Conservation (phyloP, 805 yeast genomes). For the Saccharomycopsis fibuligera region DNA sequence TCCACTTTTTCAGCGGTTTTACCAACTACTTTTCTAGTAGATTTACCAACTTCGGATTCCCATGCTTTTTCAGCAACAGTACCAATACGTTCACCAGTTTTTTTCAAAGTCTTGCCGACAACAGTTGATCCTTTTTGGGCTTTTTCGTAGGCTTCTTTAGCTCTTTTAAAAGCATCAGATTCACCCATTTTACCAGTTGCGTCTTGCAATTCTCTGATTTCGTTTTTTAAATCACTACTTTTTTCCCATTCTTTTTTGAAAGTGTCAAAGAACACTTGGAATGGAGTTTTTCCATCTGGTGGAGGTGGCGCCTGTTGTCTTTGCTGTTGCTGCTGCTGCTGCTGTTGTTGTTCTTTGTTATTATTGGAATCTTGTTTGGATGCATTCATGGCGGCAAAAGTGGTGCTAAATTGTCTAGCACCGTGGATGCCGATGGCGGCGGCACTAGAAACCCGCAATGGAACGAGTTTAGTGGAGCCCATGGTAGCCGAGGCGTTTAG, state of each 20-base stretch:
- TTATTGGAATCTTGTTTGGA: not conserved
- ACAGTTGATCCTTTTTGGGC: slow-evolving; percentile 74
- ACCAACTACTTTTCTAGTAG: slow-evolving; percentile 79
- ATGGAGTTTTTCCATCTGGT: slow-evolving; percentile 52
- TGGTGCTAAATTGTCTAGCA: not conserved
- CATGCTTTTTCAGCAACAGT: slow-evolving; percentile 86
- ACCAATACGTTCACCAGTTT: slow-evolving; percentile 93
- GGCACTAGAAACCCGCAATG: too few species aligned
- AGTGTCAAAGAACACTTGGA: slow-evolving; percentile 89
- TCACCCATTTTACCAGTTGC: slow-evolving; percentile 94
- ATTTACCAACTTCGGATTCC: slow-evolving; percentile 91
- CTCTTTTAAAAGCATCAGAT: slow-evolving; percentile 86
- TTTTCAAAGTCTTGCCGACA: slow-evolving; percentile 63
- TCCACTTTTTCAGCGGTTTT: slow-evolving; percentile 82
- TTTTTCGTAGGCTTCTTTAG: slow-evolving; percentile 83
- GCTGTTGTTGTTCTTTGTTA: slow-evolving; percentile 1
- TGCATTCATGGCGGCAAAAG: not conserved
- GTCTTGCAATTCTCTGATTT: slow-evolving; percentile 90
- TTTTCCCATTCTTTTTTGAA: slow-evolving; percentile 89
- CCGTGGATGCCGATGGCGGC: too few species aligned
- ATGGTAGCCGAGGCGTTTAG: too few species aligned
- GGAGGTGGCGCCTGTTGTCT: slow-evolving; percentile 27
- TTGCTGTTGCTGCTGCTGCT: not conserved
- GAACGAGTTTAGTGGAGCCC: too few species aligned
- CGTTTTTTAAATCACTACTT: slow-evolving; percentile 81